Base-by-base conservation (phyloP, 768 basidiomycete genomes). In the Hysterangium stoloniferum region DNA sequence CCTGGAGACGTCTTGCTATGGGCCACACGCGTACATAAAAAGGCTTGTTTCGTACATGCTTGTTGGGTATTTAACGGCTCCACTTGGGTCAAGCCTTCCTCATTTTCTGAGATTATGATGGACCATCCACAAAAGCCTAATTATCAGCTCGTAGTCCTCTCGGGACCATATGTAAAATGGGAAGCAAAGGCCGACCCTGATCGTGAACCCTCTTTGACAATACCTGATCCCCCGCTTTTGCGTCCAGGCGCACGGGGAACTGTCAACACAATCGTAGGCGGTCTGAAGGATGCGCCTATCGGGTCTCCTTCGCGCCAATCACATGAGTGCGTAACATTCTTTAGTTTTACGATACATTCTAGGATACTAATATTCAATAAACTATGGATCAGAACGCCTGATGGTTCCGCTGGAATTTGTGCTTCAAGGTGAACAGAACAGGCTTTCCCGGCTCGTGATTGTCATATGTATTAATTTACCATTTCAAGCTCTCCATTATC, bases 21-120 rank as follows among this genome's bases (percentile, higher is more conserved):
- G 44, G 44, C 44, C 12, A 4, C 44, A 45, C 17, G 25, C n/a
- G 25, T 27, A n/a, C 8, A 17, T 29, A 28, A 28, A 12, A 28
- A 27, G 22, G 8, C 25, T 12, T 45, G 44, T 27, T 28, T 13
- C 20, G 44, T 45, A 8, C 25, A 29, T 31, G 44, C 20, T 3
- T 45, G 44, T 17, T 45, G 44, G 44, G 44, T 45, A 13, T 45
- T 45, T 29, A 31, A 45, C 28, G 44, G 44, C 44, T 17, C 29
- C 15, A 8, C 13, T 11, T 45, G 44, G 44, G 29, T 32, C 13
- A 45, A 45, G 28, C 44, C 44, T 6, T 3, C 3, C 3, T 29
- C 6, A 8, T 13, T 17, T 4, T 25, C 25, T 15, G 25, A 29
- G 25, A 27, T 45, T 31, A 45, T 7, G 44, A 45, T 45, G 25